These are phyloP conservation scores for Rugiboletus extremiorientalis DNA, from an alignment of 1,284 basidiomycete genomes.

Conservation along the genomic window DNA sequence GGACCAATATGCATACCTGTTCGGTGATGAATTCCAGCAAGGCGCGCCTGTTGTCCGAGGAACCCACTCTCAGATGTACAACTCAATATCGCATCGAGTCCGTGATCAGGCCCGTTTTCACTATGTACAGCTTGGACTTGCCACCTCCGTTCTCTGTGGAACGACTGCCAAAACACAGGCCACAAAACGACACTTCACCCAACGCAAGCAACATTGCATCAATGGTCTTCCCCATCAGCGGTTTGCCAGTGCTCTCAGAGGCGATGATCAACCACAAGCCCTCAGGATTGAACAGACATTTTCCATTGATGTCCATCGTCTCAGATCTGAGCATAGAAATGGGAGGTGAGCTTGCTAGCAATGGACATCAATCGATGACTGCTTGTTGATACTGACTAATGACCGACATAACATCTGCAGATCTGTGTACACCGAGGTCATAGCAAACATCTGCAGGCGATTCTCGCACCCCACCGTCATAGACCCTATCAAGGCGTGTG, in stretches of 20 bases:
- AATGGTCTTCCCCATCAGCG: neutral
- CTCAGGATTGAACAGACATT: neutral
- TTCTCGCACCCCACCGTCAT: neutral
- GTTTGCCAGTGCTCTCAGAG: neutral
- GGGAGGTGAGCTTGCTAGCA: neutral
- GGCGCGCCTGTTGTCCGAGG: no score
- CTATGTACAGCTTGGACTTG: neutral
- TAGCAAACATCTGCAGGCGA: neutral
- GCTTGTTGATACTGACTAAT: no score
- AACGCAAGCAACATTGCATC: neutral
- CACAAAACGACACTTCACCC: neutral
- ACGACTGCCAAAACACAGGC: neutral
- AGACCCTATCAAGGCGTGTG: neutral
- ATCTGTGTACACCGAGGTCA: neutral
- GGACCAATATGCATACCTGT: no score
- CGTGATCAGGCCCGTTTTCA: conserved; percentile 2
- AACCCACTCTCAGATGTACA: conserved; percentile 4
- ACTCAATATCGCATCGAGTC: neutral
- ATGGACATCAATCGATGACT: no score
- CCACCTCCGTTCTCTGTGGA: neutral
- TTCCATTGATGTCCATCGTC: neutral
- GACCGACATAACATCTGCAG: no score
- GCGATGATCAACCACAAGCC: neutral
- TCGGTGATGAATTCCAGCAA: no score
- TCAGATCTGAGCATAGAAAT: neutral